These are phyloP conservation scores for Cyberlindnera petersonii DNA, from an alignment of 805 yeast species.

Conservation along the genomic window DNA sequence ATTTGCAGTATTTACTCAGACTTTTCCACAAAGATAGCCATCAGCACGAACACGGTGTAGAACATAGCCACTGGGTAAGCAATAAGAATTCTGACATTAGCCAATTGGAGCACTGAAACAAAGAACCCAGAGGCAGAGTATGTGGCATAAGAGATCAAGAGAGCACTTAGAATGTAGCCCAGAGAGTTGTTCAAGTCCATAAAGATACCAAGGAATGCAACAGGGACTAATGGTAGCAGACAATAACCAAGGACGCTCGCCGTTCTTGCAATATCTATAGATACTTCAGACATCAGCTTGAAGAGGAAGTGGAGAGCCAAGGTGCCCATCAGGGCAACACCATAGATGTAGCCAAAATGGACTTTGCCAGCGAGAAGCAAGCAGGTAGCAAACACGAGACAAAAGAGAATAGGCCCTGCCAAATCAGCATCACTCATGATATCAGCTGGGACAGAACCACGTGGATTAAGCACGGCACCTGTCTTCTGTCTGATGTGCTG, in stretches of 20 bases:
- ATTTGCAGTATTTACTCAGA: not conserved
- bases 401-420: conserved; percentile 92
- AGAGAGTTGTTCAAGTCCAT: conserved; percentile 61
- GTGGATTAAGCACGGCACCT: conserved; percentile 77
- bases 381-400: conserved; percentile 79
- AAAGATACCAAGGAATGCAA: conserved; percentile 64
- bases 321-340: conserved; percentile 91
- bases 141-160: conserved; percentile 86
- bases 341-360: conserved; percentile 95
- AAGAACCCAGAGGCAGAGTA: conserved; percentile 91
- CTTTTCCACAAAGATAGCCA: conserved; percentile 76
- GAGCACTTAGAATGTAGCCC: conserved; percentile 66
- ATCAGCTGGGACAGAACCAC: conserved; percentile 59
- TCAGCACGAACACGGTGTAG: conserved; percentile 89
- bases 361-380: conserved; percentile 85
- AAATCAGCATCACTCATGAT: conserved; percentile 85
- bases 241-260: conserved; percentile 95
- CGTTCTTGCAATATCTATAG: conserved; percentile 60
- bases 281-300: conserved; percentile 71
- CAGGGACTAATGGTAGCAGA: conserved; percentile 77
- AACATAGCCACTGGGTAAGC: conserved; percentile 93
- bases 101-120: conserved; percentile 75
- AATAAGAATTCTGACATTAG: conserved; percentile 81
- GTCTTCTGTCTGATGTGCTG: conserved; percentile 83
- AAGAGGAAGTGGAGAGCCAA: conserved; percentile 78